These are phyloP conservation scores for Penicillium parvum DNA, from an alignment of 495 filamentous ascomycete genomes.

Conservation along the genomic window DNA sequence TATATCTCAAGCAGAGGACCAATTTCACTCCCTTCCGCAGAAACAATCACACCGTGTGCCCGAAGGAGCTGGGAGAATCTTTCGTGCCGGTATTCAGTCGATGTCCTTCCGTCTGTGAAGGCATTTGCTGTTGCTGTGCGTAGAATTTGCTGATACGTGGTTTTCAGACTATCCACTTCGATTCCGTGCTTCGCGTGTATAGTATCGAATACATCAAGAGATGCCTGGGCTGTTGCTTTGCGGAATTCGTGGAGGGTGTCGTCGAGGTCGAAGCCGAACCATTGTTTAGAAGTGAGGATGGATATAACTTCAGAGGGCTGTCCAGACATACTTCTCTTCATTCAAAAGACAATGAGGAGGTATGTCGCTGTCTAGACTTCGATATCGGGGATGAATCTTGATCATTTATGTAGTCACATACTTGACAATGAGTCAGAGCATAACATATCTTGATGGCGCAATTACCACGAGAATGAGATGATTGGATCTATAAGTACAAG, in stretches of 20 bases:
- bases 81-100: constrained; percentile 34
- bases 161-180: constrained; percentile 12
- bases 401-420: no score
- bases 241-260: constrained; percentile 42
- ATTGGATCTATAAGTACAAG: constrained; percentile 15
- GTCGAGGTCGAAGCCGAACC: constrained; percentile 42
- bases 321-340: no score
- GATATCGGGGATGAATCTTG: no score
- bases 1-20: constrained; percentile 22
- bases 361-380: no score
- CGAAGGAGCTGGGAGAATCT: constrained; percentile 29
- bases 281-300: neutral
- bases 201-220: constrained; percentile 19
- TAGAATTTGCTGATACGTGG: constrained; percentile 25
- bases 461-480: neutral
- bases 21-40: neutral
- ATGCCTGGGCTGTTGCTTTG: constrained; percentile 26
- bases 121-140: constrained; percentile 26
- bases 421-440: no score
- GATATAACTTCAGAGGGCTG: neutral
- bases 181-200: constrained; percentile 6
- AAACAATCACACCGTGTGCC: constrained; percentile 8
- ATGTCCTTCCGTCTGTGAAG: constrained; percentile 34
- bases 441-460: no score
- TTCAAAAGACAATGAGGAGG: no score